Base-by-base conservation (phyloP, 2,329 filamentous ascomycete species). In the Aspergillus pseudoterreus region DNA sequence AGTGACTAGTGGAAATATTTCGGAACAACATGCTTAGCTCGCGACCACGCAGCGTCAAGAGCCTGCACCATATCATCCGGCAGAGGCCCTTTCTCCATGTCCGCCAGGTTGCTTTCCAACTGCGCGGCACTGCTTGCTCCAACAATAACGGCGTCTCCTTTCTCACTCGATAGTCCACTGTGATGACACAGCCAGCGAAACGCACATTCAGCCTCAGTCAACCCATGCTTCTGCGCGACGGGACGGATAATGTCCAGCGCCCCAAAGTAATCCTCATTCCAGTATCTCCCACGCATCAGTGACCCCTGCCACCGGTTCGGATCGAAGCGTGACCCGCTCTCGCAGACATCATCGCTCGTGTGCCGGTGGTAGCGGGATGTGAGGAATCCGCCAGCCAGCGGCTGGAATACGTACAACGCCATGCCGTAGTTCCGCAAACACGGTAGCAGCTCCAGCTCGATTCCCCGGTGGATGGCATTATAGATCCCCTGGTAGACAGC, bases 401-500 rank as follows among this genome's bases (percentile, higher is more conserved):
- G 75, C 15, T 72, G 69, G 58, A 66, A 76, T 6, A 55, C 63
- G 52, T 76, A 75, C 42, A 75, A 69, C 0, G 70, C 63, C 3
- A 78, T 70, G 14, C 67, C 69, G 49, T 77, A 74, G 27, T 74
- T 57, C 3, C 75, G 64, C 12, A 78, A 64, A 47, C 71, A 73
- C 2, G 70, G 70, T 39, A 78, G 59, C 2, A 78, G 61, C 55
- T 77, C 75, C 1, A 61, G 54, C 55, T 77, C 74, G 1, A 74
- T 64, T 1, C 58, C 58, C 1, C 75, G 64, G 33, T 68, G 60
- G 1, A 75, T 51, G 1, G 68, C 65, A 49, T 75, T 70, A 54
- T 76, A 77, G 2, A 73, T 58, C 4, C 77, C 77, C 53, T 80
- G 77, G 54, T 78, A 79, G 6, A 77, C 75, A 2, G 58, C 63